Evolutionary conservation across 2,329 filamentous ascomycete genomes (phyloP), one percentile per base, ranked within the genome.

Genomic region (Microdochium bolleyi): DNA sequence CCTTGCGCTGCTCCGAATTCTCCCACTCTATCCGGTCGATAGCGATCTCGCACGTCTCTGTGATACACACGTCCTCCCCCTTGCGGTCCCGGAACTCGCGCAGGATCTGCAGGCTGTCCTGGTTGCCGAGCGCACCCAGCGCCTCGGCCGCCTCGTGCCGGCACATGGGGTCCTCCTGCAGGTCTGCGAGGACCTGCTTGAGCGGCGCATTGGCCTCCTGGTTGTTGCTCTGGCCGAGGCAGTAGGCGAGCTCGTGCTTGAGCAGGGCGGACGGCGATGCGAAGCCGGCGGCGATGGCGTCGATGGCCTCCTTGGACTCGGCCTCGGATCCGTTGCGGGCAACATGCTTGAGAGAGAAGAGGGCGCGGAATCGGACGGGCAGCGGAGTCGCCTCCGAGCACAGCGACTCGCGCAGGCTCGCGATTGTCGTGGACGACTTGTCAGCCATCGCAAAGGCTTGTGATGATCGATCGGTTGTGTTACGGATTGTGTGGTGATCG

Each of bases 241-340:
- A 99, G 74, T 99, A 99, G 24, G 94, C 94, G 49, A 99, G 79
- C 69, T 99, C 94, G 70, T 99, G 94, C 75, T 97, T 97, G 49
- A 97, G 77, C 9, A 97, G 79, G 2, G 90, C 92, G 3, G 92
- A 97, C 0, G 88, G 85, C 2, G 92, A 95, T 0, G 76, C 64
- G 61, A 99, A 94, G 2, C 79, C 92, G 8, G 91, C 90, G 2
- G 92, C 91, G 61, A 99, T 99, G 44, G 94, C 92, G 53, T 85
- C 78, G 60, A 87, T 82, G 50, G 83, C 82, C 10, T 75, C 75
- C 30, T 74, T 70, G 30, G 71, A 66, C 60, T 86, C 83, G 19
- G 87, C 81, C 44, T 84, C 83, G 8, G 84, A 73, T 19, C 74
- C 70, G 58, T 85, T 81, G 54, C 82, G 85, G 49, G 94, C 92